Conservation (phyloP, 78 protist species). For the Fonticula alba region DNA sequence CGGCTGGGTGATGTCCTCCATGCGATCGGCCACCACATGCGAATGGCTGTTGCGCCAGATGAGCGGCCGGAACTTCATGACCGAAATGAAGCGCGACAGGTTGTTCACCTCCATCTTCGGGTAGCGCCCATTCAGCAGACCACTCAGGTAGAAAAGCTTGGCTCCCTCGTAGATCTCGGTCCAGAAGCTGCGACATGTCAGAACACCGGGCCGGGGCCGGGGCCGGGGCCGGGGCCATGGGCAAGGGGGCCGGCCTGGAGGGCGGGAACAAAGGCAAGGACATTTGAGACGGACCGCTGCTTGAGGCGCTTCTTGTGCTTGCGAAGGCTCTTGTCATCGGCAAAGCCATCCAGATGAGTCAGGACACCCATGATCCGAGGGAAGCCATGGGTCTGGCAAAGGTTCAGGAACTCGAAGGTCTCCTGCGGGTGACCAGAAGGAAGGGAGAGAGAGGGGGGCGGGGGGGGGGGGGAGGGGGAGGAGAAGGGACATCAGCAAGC, state of each 20-base stretch:
- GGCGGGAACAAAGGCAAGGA: not conserved
- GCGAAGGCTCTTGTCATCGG: conserved; percentile 44
- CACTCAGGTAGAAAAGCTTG: conserved; percentile 85
- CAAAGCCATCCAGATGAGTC: conserved; percentile 88
- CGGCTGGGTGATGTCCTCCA: conserved; percentile 17
- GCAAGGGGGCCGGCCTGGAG: not conserved
- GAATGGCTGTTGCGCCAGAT: conserved; percentile 88
- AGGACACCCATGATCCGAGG: conserved; percentile 88
- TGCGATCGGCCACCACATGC: conserved; percentile 80
- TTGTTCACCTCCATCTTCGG: conserved; percentile 67
- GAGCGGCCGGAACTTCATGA: conserved; percentile 68
- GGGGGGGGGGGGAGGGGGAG: too few species aligned
- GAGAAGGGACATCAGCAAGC: too few species aligned
- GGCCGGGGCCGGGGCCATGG: too few species aligned
- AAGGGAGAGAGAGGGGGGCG: not conserved
- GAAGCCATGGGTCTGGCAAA: conserved; percentile 89
- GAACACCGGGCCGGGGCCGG: not conserved
- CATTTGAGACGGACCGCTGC: conserved; percentile 13
- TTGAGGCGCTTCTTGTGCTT: conserved; percentile 67
- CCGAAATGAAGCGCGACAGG: conserved; percentile 83
- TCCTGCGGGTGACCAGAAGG: conserved; percentile 35
- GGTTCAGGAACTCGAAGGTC: conserved; percentile 94
- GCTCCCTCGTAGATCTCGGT: conserved; percentile 90
- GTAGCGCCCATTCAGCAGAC: conserved; percentile 64
- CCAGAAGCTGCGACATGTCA: conserved; percentile 61